Conservation (phyloP, 768 basidiomycete species). For the Xerocomellus amylosporus region DNA sequence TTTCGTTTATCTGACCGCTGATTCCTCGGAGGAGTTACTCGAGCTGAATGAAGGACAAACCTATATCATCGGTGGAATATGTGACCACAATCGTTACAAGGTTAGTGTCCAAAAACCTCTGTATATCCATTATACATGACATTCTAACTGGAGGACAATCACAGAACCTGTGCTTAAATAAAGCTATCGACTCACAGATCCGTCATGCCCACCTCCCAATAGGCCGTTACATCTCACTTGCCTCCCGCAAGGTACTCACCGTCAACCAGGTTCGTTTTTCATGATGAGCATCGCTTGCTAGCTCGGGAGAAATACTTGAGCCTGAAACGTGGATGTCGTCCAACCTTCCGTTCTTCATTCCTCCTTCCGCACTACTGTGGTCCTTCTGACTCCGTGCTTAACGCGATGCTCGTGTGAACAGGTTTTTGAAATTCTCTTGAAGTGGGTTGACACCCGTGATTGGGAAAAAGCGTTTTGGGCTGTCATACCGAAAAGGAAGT, state of each 20-base stretch:
- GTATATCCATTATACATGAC: not conserved
- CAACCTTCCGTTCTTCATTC: not conserved
- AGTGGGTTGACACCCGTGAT: slow-evolving; percentile 80
- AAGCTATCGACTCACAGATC: slow-evolving; percentile 70
- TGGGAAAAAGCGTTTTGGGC: slow-evolving; percentile 86
- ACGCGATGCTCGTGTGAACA: slow-evolving; percentile 18
- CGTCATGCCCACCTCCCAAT: slow-evolving; percentile 91
- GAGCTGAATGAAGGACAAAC: slow-evolving; percentile 80
- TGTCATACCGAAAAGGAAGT: slow-evolving; percentile 93
- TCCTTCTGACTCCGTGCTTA: slow-evolving; percentile 2
- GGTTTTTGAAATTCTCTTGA: slow-evolving; percentile 87
- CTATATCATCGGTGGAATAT: slow-evolving; percentile 94
- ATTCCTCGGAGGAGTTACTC: slow-evolving; percentile 82
- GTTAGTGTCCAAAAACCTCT: slow-evolving; percentile 34
- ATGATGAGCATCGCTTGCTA: not conserved
- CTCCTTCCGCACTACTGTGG: not conserved
- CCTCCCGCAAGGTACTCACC: slow-evolving; percentile 92
- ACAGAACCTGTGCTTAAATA: slow-evolving; percentile 86
- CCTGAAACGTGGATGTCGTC: not conserved
- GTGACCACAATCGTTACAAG: slow-evolving; percentile 96
- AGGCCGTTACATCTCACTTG: slow-evolving; percentile 81
- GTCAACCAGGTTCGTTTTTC: slow-evolving; percentile 73
- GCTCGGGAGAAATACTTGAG: not conserved
- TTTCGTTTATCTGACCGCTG: slow-evolving; percentile 92
- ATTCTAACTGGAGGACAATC: slow-evolving; percentile 17